These are phyloP conservation scores for Aspergillus pseudotamarii DNA, from an alignment of 2,329 filamentous ascomycete genomes.

Conservation along the genomic window DNA sequence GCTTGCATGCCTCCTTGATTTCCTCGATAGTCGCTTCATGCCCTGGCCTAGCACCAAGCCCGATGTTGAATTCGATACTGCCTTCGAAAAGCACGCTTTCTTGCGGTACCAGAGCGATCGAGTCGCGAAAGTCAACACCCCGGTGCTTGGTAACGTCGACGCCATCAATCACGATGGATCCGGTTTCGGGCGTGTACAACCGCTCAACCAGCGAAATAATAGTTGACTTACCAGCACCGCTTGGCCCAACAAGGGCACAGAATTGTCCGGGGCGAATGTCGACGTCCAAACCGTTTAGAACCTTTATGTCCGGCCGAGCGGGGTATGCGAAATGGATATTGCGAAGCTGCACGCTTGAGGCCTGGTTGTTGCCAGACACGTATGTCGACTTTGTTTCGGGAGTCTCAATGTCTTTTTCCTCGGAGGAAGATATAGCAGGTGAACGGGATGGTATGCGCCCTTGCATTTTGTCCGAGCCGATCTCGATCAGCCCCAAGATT, in stretches of 20 bases:
- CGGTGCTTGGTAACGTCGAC: slow-evolving; percentile 47
- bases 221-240: slow-evolving; percentile 69
- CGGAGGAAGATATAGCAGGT: not conserved
- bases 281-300: slow-evolving; percentile 61
- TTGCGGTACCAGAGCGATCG: slow-evolving; percentile 52
- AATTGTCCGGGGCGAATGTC: slow-evolving; percentile 50
- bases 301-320: slow-evolving; percentile 60
- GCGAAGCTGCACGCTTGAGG: slow-evolving; percentile 55
- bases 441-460: slow-evolving; percentile 20
- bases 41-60: slow-evolving; percentile 52
- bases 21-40: slow-evolving; percentile 60
- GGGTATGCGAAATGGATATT: slow-evolving; percentile 69
- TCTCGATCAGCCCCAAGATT: slow-evolving; percentile 51
- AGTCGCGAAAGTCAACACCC: slow-evolving; percentile 44
- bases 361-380: slow-evolving; percentile 32
- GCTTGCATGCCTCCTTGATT: slow-evolving; percentile 66
- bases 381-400: slow-evolving; percentile 20
- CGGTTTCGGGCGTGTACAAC: slow-evolving; percentile 56
- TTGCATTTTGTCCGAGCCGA: slow-evolving; percentile 38
- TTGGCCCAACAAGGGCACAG: slow-evolving; percentile 65
- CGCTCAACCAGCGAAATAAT: slow-evolving; percentile 61
- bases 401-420: slow-evolving; percentile 30
- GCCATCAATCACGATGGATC: slow-evolving; percentile 57
- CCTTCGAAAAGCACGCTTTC: slow-evolving; percentile 54
- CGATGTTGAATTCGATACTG: slow-evolving; percentile 51